These are phyloP conservation scores for Hypomontagnella submonticulosa DNA, from an alignment of 495 filamentous ascomycete species.

Conservation along the genomic window DNA sequence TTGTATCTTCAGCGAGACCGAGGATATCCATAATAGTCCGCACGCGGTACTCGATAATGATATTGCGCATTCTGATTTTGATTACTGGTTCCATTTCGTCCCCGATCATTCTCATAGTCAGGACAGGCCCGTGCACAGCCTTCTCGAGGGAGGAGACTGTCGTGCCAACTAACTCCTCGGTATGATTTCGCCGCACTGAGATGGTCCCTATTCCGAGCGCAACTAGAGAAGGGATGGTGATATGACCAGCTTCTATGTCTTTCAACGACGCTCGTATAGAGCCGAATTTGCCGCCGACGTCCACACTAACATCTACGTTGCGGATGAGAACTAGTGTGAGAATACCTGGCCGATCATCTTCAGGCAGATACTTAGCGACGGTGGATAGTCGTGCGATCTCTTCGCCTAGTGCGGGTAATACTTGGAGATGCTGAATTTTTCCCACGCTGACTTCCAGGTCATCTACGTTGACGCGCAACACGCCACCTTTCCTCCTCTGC, in stretches of 20 bases:
- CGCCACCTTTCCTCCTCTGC: slow-evolving; percentile 90
- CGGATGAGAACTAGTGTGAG: slow-evolving; percentile 77
- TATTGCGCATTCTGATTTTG: slow-evolving; percentile 83
- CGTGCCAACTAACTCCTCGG: slow-evolving; percentile 72
- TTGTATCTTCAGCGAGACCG: slow-evolving; percentile 71
- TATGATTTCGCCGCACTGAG: slow-evolving; percentile 67
- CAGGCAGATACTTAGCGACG: slow-evolving; percentile 92
- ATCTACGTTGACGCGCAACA: slow-evolving; percentile 76
- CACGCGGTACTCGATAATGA: slow-evolving; percentile 86
- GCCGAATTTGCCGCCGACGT: slow-evolving; percentile 73
- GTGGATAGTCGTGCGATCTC: slow-evolving; percentile 85
- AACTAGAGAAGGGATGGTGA: slow-evolving; percentile 82
- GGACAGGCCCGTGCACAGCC: slow-evolving; percentile 55
- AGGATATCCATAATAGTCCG: slow-evolving; percentile 82
- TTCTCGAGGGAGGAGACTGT: slow-evolving; percentile 53
- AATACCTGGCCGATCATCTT: slow-evolving; percentile 93
- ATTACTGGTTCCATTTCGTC: slow-evolving; percentile 94
- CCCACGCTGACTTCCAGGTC: slow-evolving; percentile 66
- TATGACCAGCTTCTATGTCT: slow-evolving; percentile 80
- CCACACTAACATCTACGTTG: slow-evolving; percentile 66
- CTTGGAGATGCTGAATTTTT: slow-evolving; percentile 68
- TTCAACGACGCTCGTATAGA: slow-evolving; percentile 64
- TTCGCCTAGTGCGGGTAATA: slow-evolving; percentile 74
- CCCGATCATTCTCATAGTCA: slow-evolving; percentile 79
- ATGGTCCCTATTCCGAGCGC: slow-evolving; percentile 76